These are phyloP conservation scores for Leucosporidium scottii DNA, from an alignment of 768 basidiomycete genomes.

Conservation along the genomic window DNA sequence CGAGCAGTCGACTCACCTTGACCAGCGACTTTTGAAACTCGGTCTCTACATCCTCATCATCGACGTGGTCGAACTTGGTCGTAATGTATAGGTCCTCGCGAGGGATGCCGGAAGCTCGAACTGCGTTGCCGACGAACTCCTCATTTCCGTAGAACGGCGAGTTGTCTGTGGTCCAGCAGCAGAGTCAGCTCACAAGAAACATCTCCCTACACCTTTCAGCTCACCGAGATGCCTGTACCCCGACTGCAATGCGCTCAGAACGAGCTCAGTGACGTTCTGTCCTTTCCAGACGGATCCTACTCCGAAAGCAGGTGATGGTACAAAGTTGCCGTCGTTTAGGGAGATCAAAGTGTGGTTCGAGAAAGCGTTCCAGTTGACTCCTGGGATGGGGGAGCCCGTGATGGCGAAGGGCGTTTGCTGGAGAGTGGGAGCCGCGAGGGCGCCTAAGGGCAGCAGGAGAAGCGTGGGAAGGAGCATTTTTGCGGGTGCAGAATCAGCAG, in stretches of 20 bases:
- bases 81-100: constrained; percentile 9
- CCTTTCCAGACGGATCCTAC: neutral
- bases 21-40: neutral
- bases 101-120: neutral
- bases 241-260: neutral
- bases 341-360: neutral
- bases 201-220: neutral
- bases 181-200: neutral
- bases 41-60: neutral
- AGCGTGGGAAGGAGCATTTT: neutral
- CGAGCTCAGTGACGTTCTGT: neutral
- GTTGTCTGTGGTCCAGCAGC: neutral
- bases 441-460: neutral
- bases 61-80: constrained; percentile 2
- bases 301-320: neutral
- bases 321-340: neutral
- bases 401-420: neutral
- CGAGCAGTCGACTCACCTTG: neutral
- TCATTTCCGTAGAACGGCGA: constrained; percentile 1
- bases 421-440: neutral
- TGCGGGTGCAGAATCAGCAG: neutral
- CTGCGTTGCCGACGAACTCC: constrained; percentile 1
- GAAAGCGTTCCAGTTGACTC: neutral
- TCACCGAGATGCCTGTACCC: constrained; percentile 1
- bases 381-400: neutral